These are phyloP conservation scores for Geranium rotundifolium DNA, from an alignment of 345 rosid species.

Conservation along the genomic window DNA sequence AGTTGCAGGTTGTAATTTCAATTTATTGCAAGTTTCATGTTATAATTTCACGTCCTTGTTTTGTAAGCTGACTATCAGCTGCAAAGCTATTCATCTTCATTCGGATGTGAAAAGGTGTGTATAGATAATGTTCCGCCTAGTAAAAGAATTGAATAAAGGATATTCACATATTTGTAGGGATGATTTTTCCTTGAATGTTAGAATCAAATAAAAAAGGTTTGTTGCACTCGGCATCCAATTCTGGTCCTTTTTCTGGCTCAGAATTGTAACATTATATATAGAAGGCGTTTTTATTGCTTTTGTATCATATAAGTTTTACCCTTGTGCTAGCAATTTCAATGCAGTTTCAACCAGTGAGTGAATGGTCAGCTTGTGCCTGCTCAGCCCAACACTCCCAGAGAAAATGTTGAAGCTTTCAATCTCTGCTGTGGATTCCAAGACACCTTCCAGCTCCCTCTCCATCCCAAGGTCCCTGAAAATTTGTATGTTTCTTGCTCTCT, in stretches of 20 bases:
- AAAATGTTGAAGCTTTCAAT: conserved; percentile 68
- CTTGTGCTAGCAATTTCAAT: conserved; percentile 25
- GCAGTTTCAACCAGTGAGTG: conserved; percentile 55
- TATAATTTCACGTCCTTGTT: no score
- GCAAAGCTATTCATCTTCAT: neutral
- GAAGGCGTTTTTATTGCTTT: no score
- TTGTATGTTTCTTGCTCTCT: conserved; percentile 18
- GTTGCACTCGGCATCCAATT: no score
- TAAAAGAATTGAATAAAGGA: neutral
- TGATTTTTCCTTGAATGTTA: neutral
- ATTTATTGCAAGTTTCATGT: neutral
- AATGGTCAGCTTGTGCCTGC: conserved; percentile 51
- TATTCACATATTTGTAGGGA: neutral
- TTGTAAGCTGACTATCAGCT: no score
- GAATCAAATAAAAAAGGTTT: neutral
- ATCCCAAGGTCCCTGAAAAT: conserved; percentile 34
- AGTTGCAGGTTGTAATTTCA: neutral
- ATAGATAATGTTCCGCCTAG: neutral
- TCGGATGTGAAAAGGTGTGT: neutral
- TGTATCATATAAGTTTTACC: neutral
- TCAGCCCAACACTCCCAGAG: conserved; percentile 63
- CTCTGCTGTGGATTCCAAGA: conserved; percentile 65
- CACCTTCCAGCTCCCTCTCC: conserved; percentile 44
- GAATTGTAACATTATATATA: no score
- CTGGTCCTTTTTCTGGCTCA: no score